phyloP scores from a whole-genome alignment of 2,329 filamentous ascomycete species.

The Fusarium sulawesiense region DNA sequence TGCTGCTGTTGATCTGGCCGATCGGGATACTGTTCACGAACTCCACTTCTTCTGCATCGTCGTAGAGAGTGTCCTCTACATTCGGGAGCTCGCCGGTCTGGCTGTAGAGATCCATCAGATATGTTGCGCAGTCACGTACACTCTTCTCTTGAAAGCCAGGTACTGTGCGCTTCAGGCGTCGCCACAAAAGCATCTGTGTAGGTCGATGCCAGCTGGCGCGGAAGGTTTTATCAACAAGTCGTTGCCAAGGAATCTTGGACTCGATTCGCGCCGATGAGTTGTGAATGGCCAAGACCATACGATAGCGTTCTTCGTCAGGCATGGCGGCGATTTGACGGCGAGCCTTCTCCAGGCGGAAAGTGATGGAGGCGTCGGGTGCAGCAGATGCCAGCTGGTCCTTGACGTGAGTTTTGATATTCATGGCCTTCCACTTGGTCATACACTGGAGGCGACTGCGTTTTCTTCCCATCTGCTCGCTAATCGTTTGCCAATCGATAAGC shows the following conservation, averaged over 20 bases:
- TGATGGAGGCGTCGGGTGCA: constrained; percentile 50
- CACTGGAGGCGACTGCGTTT: constrained; percentile 76
- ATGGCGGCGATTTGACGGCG: constrained; percentile 57
- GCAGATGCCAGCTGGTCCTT: constrained; percentile 50
- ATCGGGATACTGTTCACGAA: constrained; percentile 44
- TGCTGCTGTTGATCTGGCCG: constrained; percentile 17
- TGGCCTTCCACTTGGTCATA: constrained; percentile 71
- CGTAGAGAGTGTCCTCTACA: constrained; percentile 46
- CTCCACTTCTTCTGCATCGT: constrained; percentile 51
- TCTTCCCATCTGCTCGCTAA: constrained; percentile 71
- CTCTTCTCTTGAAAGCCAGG: constrained; percentile 48
- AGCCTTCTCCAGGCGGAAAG: constrained; percentile 58
- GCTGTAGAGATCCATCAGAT: constrained; percentile 51
- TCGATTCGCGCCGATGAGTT: constrained; percentile 56
- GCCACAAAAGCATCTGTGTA: constrained; percentile 55
- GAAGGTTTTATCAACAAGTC: constrained; percentile 56
- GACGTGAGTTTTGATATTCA: constrained; percentile 52
- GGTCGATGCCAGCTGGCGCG: constrained; percentile 54
- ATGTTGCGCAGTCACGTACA: constrained; percentile 52
- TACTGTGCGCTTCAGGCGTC: constrained; percentile 52
- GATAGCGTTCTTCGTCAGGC: constrained; percentile 57
- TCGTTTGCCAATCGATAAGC: constrained; percentile 72
- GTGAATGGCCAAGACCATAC: constrained; percentile 58
- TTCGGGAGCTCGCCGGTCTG: constrained; percentile 51
- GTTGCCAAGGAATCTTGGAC: constrained; percentile 62